A percentile compares a stretch with the other conserved stretches of the same genome.
These are phyloP conservation scores for Globisporangium nunn DNA, from an alignment of 352 stramenopile species.

Conservation along the genomic window DNA sequence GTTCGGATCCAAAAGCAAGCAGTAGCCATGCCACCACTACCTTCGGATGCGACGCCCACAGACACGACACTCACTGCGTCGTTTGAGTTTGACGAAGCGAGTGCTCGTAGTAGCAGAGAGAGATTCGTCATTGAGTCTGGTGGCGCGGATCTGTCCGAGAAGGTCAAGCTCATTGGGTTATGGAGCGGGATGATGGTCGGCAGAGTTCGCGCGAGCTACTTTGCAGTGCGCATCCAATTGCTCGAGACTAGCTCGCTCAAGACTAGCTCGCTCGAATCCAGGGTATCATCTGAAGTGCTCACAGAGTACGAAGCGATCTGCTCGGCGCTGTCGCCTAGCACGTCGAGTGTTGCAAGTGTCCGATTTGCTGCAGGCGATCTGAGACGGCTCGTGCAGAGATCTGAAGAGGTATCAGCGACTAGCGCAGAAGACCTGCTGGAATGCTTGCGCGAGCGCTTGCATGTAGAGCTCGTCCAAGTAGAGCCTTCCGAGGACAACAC, in stretches of 20 bases:
- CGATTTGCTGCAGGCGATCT: constrained; percentile 3
- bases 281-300: background rate
- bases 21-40: background rate
- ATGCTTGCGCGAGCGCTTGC: constrained; percentile 3
- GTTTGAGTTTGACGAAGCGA: constrained; percentile 8
- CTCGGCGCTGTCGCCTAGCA: constrained; percentile 20
- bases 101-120: background rate
- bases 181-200: constrained; percentile 11
- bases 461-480: constrained; percentile 4
- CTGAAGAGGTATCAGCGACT: background rate
- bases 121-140: background rate
- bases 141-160: background rate
- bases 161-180: background rate
- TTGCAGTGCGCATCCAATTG: constrained; percentile 10
- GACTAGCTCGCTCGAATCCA: background rate
- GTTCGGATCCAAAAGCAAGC: constrained; percentile 18
- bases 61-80: constrained; percentile 4
- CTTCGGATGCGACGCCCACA: background rate
- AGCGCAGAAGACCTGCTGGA: constrained; percentile 2
- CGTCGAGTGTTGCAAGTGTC: constrained; percentile 10
- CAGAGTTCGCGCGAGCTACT: background rate
- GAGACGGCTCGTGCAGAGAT: background rate
- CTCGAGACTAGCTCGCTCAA: background rate
- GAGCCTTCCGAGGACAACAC: background rate
- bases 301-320: constrained; percentile 5